Evolutionary conservation across 2,329 filamentous ascomycete genomes (phyloP), one percentile per base, ranked within the genome.

Genomic region (Fusarium incarnatum): DNA sequence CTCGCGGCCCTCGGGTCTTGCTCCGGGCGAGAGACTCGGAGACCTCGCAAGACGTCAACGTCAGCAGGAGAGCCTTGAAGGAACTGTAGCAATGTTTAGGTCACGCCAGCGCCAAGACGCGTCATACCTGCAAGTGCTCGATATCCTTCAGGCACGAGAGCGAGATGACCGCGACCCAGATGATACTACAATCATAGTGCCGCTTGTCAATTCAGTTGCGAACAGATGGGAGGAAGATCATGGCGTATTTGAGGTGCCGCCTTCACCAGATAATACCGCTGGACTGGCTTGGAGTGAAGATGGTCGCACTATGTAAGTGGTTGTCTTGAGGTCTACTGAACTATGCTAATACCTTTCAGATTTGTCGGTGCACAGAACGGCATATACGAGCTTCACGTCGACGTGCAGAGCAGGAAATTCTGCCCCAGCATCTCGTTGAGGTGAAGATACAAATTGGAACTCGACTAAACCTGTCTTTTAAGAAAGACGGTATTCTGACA

Each of bases 331-430:
- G 11, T 32, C 22, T 23, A 12, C 8, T 20, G 23, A 18, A 11
- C 12, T 20, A 20, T 49, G 60, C 77, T 78, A 56, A 77, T 16
- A 41, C 22, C 6, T 54, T 18, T 27, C 46, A 91, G 89, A 58
- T 91, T 87, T 72, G 82, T 90, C 42, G 89, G 87, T 22, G 87
- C 88, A 34, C 89, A 93, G 76, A 89, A 92, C 71, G 92, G 92
- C 59, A 91, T 94, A 56, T 93, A 93, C 74, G 91, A 94, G 79
- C 88, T 93, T 73, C 86, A 85, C 34, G 85, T 94, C 69, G 89
- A 93, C 76, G 73, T 89, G 20, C 83, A 87, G 50, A 84, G 82
- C 60, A 84, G 92, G 64, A 92, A 89, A 78, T 80, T 85, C 32
- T 86, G 84, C 67, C 87, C 89, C 4, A 86, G 85, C 67, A 80